Evolutionary conservation across 441 rosid species (phyloP), one percentile per base, ranked within the genome.

Genomic region (Adansonia rubrostipa): DNA sequence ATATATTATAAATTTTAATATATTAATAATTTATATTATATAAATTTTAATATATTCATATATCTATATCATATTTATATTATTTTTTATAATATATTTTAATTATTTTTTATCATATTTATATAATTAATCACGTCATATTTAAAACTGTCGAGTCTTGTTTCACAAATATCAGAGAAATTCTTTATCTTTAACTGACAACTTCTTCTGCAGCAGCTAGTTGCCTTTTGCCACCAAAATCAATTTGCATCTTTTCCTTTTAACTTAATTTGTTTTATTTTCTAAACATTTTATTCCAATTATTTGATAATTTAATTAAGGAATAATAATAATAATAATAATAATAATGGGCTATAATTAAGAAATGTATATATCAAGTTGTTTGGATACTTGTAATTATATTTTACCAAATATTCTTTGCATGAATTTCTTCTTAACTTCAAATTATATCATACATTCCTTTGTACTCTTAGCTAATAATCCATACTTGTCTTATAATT

Each of bases 401-500:
- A 28, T 28, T 28, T 54, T 36, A 36, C 33, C 79, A 44, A 57
- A 67, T 44, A 44, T 44, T 28, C 24, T 47, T 60, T 3, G 22
- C 44, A 9, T 24, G 6, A 20, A 22, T 20, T 60, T 20, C 6
- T 20, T 20, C 36, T 57, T 58, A 9, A 58, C 24, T 57, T 64
- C n/a, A 64, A 58, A 74, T 68, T 19, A 60, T 67, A 19, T 57
- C 74, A 10, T 60, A 60, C 57, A 14, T 79, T 50, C 4, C 62
- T 57, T 57, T 7, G 24, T 19, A 57, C 19, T 57, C 62, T 57
- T 28, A 57, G 9, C 10, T 57, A 57, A 60, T 74, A 48, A 68
- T 74, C 61, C 51, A 47, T 75, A 40, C 79, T 75, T 60, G 61
- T 68, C 79, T 58, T 70, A 62, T 69, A 62, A 14, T 68, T 33